Conservation (phyloP, 768 basidiomycete species). For the Saitozyma sp. region DNA sequence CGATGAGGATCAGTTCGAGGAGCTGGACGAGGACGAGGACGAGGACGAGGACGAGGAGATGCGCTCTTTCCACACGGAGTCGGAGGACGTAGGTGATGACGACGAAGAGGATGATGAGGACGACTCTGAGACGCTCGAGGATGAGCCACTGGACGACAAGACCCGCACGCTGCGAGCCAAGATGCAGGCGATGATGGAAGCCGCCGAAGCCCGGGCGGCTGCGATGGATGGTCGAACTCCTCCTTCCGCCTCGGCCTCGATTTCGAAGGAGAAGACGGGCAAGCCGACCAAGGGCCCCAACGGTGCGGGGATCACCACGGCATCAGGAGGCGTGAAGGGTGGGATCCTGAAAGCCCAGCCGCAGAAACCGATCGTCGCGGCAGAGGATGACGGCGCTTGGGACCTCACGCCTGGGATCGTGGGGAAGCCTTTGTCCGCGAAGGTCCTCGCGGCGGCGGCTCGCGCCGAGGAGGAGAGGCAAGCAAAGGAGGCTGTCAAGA, state of each 20-base stretch:
- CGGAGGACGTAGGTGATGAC: constrained; percentile 4
- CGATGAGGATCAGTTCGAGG: neutral
- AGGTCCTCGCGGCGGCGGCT: constrained; percentile 18
- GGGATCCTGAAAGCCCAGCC: neutral
- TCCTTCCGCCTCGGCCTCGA: neutral
- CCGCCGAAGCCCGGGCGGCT: constrained; percentile 21
- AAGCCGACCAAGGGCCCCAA: constrained; percentile 6
- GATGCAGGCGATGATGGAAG: constrained; percentile 32
- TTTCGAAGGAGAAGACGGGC: constrained; percentile 1
- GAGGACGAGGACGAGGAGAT: constrained; percentile 9
- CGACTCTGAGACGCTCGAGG: constrained; percentile 21
- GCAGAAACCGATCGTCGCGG: neutral
- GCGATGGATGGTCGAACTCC: too few relatives aligned
- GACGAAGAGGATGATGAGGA: constrained; percentile 12
- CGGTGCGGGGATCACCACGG: neutral
- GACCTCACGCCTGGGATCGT: constrained; percentile 10
- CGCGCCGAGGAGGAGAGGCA: constrained; percentile 11
- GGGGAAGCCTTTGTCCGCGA: constrained; percentile 9
- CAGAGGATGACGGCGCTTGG: constrained; percentile 16
- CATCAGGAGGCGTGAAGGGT: neutral
- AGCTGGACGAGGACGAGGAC: constrained; percentile 7
- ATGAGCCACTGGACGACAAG: constrained; percentile 14
- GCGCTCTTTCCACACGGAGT: constrained; percentile 3
- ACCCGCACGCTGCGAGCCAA: constrained; percentile 8
- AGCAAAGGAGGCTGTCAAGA: constrained; percentile 1